Evolutionary conservation across 2,329 filamentous ascomycete genomes (phyloP), one percentile per base, ranked within the genome.

Genomic region (Botrytis squamosa): DNA sequence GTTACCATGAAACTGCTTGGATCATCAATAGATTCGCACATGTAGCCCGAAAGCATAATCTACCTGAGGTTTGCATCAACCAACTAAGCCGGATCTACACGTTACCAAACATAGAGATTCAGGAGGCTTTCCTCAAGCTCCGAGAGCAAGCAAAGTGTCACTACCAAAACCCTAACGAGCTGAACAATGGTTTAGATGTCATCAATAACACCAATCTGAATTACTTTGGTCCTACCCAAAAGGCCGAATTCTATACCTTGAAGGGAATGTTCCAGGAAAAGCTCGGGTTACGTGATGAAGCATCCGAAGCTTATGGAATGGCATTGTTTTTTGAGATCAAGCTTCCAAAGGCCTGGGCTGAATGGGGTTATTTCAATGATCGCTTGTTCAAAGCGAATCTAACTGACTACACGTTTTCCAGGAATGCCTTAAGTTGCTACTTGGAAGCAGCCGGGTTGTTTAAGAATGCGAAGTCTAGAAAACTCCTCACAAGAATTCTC

Each of bases 141-240:
- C 88, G 97, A n/a, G 97, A 99, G 83, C 96, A 99, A 83, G 96
- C 96, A 62, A 98, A 98, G 82, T 99, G 96, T 78, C 96, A 99
- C 82, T 99, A 98, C 82, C 95, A 98, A 84, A 98, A 98, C 80
- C 91, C 92, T 0, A 92, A 93, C 55, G 96, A 99, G 83, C 89
- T 99, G 71, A 95, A 91, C 71, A 97, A 91, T 80, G 96, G 96
- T 1, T 82, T 99, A 77, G 96, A 99, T 80, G 96, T 99, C 4
- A 99, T 99, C 82, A 99, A 99, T 83, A 99, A 99, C 79, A 99
- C 96, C 52, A 99, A 99, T 79, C 89, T 99, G 73, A 98, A 97
- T 82, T 99, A 99, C 85, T 99, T 99, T 83, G 97, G 94, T 75
- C 89, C 92, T 4, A 92, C 95, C 80, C 96, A 99, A 82, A 99